Base-by-base conservation (phyloP, 106 monocot species). In the Dendrobium catenatum region DNA sequence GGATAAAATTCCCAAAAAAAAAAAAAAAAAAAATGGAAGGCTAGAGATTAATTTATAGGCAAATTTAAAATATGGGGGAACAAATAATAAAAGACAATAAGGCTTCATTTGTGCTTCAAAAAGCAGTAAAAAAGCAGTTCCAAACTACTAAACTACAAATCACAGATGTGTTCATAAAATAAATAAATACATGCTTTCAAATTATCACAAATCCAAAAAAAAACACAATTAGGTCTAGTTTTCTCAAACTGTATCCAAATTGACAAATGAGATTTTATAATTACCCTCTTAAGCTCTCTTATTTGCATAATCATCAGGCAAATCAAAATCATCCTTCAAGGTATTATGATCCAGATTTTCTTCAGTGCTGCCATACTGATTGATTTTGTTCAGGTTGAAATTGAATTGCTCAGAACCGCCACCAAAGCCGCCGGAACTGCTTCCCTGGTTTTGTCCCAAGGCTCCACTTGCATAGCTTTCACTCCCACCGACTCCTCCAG, bases 241-340 rank as follows among this genome's bases (percentile, higher is more conserved):
- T 1, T 22, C 22, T 22, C 13, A 15, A 27, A 70, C 27, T 4
- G 5, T 5, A 27, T 24, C 2, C 9, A 5, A 0, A 68, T 24
- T 4, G 0, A 4, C 70, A 33, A 31, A 33, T 15, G 7, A 31
- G 51, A 31, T 2, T 70, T 33, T 70, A 37, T 11, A 74, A 74
- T 20, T 44, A 70, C 4, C 43, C 42, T 2, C 85, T 70, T 80
- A 40, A 18, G 77, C 79, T 82, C 83, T 86, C 79, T 37, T 70
- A 22, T 83, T 68, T 27, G 86, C 86, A 22, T 74, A 89, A 77
- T 79, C 81, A 74, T 89, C 83, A 6, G 80, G 81, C 78, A 81
- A 83, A 43, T 82, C 77, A 68, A 78, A 72, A 42, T 84, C 75
- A 42, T 81, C 83, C 78, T 89, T 89, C 9, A 86, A 58, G 54